These are phyloP conservation scores for Mortierella sp. DNA, from an alignment of 371 early-diverging fungal genomes.

Conservation along the genomic window DNA sequence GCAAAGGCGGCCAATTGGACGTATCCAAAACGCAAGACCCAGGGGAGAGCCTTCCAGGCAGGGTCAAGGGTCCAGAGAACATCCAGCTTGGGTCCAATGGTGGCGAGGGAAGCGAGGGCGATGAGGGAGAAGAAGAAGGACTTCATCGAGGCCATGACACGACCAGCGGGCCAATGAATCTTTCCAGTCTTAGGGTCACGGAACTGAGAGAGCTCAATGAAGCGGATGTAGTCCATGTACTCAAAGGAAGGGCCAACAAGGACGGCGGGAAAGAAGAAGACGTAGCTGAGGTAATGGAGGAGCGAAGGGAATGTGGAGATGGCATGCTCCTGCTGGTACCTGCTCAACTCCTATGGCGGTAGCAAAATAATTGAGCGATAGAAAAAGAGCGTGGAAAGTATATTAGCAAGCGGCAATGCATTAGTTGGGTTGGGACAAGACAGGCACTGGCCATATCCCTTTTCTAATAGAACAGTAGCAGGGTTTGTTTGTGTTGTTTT, in stretches of 20 bases:
- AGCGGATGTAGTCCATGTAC: constrained; percentile 78
- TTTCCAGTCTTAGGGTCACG: constrained; percentile 59
- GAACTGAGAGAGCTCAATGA: constrained; percentile 65
- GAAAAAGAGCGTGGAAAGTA: neutral
- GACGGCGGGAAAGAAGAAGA: constrained; percentile 91
- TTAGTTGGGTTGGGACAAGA: neutral
- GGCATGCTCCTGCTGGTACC: constrained; percentile 75
- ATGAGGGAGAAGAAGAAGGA: constrained; percentile 59
- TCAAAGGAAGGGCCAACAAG: constrained; percentile 92
- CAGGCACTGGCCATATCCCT: neutral
- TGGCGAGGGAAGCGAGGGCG: constrained; percentile 54
- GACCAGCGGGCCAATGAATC: constrained; percentile 49
- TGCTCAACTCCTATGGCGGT: constrained; percentile 59
- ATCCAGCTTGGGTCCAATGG: constrained; percentile 60
- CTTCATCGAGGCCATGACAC: constrained; percentile 53
- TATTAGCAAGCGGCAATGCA: constrained; percentile 16
- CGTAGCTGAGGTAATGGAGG: constrained; percentile 88
- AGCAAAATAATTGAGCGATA: neutral
- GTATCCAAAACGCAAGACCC: constrained; percentile 63
- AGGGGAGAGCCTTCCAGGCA: constrained; percentile 46
- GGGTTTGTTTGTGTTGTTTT: neutral
- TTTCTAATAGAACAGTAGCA: neutral
- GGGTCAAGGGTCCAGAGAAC: constrained; percentile 60
- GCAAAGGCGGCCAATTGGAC: constrained; percentile 76
- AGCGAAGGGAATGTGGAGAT: constrained; percentile 76